phyloP scores from a whole-genome alignment of 1,284 basidiomycete species.

The Pseudozyma thailandica region DNA sequence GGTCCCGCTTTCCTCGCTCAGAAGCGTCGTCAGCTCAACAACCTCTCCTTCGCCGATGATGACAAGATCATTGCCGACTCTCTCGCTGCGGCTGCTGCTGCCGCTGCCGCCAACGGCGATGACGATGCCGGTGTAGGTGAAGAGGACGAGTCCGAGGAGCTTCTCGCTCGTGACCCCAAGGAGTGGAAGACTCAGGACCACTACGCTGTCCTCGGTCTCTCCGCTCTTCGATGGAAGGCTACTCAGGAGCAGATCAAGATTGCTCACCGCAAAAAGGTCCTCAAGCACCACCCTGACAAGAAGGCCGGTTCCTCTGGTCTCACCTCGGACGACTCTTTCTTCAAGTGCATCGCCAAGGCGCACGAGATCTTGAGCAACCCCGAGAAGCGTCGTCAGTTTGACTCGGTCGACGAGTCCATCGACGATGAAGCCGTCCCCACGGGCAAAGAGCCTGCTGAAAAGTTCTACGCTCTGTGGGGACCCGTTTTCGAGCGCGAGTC shows the following conservation, averaged over 20 bases:
- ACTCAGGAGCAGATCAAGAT: conserved; percentile 93
- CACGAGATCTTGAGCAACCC: conserved; percentile 88
- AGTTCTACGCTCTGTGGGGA: conserved; percentile 76
- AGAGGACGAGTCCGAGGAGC: conserved; percentile 81
- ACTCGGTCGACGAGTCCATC: conserved; percentile 89
- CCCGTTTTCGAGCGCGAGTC: conserved; percentile 90
- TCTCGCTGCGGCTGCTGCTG: conserved; percentile 69
- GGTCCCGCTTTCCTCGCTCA: conserved; percentile 63
- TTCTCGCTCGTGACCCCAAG: conserved; percentile 87
- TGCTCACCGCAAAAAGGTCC: conserved; percentile 98
- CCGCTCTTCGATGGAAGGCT: conserved; percentile 86
- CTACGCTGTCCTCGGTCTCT: conserved; percentile 94
- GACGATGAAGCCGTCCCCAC: conserved; percentile 73
- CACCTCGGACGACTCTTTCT: conserved; percentile 95
- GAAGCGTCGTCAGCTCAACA: conserved; percentile 60
- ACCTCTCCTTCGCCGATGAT: conserved; percentile 61
- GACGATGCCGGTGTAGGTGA: conserved; percentile 88
- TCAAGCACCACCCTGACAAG: conserved; percentile 99
- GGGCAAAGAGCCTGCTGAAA: conserved; percentile 71
- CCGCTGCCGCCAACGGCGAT: conserved; percentile 76
- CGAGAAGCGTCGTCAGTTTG: conserved; percentile 92
- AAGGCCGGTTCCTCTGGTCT: conserved; percentile 81
- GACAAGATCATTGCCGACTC: conserved; percentile 59
- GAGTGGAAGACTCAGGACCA: conserved; percentile 99
- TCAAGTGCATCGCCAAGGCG: conserved; percentile 99